Conservation (phyloP, 1,284 basidiomycete genomes). For the Schizophyllum amplum region DNA sequence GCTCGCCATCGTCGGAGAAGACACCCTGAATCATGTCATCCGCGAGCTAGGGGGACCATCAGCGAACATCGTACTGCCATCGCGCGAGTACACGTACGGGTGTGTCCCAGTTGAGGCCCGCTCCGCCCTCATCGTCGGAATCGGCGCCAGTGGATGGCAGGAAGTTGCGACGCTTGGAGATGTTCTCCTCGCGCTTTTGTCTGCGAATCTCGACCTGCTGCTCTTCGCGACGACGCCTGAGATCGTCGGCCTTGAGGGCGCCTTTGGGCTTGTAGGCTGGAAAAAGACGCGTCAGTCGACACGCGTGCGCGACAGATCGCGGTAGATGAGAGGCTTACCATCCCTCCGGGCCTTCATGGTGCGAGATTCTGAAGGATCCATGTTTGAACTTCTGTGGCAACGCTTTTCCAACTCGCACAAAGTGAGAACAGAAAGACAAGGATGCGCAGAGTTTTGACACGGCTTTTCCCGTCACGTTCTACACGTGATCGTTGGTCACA, state of each 20-base stretch:
- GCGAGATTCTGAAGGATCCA: slow-evolving; percentile 35
- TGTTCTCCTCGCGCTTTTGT: slow-evolving; percentile 95
- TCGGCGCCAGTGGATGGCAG: slow-evolving; percentile 65
- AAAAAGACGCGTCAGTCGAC: slow-evolving; percentile 30
- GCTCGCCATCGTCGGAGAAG: slow-evolving; percentile 87
- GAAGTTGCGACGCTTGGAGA: slow-evolving; percentile 93
- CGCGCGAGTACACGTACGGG: slow-evolving; percentile 44
- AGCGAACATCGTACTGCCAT: slow-evolving; percentile 7
- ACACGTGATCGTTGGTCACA: not conserved
- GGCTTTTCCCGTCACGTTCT: not conserved
- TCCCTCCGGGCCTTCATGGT: slow-evolving; percentile 61
- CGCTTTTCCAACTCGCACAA: not conserved
- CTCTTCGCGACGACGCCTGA: slow-evolving; percentile 91
- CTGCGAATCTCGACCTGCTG: slow-evolving; percentile 96
- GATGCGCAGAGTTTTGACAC: not conserved
- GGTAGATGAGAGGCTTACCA: slow-evolving; percentile 31
- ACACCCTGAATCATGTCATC: slow-evolving; percentile 92
- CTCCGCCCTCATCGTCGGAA: slow-evolving; percentile 79
- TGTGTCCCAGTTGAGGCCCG: slow-evolving; percentile 60
- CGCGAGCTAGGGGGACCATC: slow-evolving; percentile 48
- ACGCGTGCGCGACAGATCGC: slow-evolving; percentile 14
- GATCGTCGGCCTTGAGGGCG: slow-evolving; percentile 76
- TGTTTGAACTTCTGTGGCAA: not conserved
- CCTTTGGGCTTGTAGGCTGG: slow-evolving; percentile 61
- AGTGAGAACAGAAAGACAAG: not conserved